Conservation (phyloP, 352 stramenopile species). For the Phytopythium cucurbitacearum region DNA sequence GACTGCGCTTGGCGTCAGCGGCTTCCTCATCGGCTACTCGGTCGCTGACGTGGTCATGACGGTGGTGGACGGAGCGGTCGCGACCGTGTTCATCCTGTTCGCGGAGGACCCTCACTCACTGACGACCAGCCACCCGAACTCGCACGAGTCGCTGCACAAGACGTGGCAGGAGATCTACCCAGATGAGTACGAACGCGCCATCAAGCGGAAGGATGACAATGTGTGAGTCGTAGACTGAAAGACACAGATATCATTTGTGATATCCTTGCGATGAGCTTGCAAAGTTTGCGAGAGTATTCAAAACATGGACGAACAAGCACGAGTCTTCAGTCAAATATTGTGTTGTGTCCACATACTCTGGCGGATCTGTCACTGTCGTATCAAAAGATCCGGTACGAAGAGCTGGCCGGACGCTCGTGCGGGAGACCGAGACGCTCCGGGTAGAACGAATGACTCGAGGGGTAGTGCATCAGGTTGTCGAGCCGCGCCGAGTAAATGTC, state of each 20-base stretch:
- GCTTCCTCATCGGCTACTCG: conserved; percentile 30
- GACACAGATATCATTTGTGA: no score
- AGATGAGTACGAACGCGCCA: conserved; percentile 34
- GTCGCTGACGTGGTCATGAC: conserved; percentile 48
- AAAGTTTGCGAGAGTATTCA: no score
- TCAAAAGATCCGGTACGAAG: no score
- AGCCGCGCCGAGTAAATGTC: conserved; percentile 87
- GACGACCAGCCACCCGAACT: conserved; percentile 24
- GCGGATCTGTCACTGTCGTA: background rate
- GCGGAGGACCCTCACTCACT: conserved; percentile 56
- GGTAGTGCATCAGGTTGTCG: conserved; percentile 80
- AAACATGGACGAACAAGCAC: no score
- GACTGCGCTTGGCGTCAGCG: conserved; percentile 33
- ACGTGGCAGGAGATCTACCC: conserved; percentile 55
- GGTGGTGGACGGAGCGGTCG: conserved; percentile 50
- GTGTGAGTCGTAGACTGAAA: conserved; percentile 1
- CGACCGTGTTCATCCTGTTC: conserved; percentile 67
- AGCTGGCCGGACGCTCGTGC: conserved; percentile 29
- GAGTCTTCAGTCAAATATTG: no score
- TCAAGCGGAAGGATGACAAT: conserved; percentile 28
- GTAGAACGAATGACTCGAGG: conserved; percentile 84
- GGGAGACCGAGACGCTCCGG: conserved; percentile 61
- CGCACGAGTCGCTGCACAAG: conserved; percentile 31
- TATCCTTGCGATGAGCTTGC: no score
- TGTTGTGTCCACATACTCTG: background rate